phyloP scores from a whole-genome alignment of 306 rosid genomes.

The Pyrus pyrifolia region DNA sequence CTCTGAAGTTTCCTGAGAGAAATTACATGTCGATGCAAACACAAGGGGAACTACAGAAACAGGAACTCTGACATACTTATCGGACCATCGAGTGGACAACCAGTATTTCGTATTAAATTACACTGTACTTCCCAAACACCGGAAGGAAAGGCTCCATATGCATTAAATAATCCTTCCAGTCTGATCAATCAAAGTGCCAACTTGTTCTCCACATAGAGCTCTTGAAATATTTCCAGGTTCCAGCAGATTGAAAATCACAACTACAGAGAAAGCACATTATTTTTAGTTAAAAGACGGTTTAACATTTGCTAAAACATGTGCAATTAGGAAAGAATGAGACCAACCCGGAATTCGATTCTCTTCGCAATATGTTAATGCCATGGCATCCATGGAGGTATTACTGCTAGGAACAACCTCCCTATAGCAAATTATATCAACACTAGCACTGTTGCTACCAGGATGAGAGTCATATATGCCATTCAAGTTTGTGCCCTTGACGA shows the following conservation, averaged over 20 bases:
- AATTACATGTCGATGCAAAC: background rate
- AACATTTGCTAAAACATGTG: background rate
- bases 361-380: slow-evolving; percentile 52
- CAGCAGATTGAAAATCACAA: slow-evolving; percentile 54
- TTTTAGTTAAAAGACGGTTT: slow-evolving; percentile 2
- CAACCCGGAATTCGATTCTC: slow-evolving; percentile 65
- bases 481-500: slow-evolving; percentile 55
- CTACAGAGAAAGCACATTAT: slow-evolving; percentile 20
- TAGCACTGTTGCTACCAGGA: slow-evolving; percentile 43
- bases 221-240: slow-evolving; percentile 67
- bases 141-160: background rate
- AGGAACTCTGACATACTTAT: background rate
- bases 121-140: background rate
- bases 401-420: slow-evolving; percentile 54
- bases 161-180: slow-evolving; percentile 44
- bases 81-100: no score
- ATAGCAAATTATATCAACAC: slow-evolving; percentile 50
- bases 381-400: slow-evolving; percentile 39
- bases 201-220: slow-evolving; percentile 67
- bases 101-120: background rate
- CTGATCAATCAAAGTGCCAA: slow-evolving; percentile 59
- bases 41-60: background rate
- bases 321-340: slow-evolving; percentile 11
- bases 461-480: slow-evolving; percentile 48
- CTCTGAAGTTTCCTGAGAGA: background rate